Percentiles rank a stretch among this genome's conserved stretches.
Conservation (phyloP, 2,329 filamentous ascomycete genomes). For the Fusarium longipes region DNA sequence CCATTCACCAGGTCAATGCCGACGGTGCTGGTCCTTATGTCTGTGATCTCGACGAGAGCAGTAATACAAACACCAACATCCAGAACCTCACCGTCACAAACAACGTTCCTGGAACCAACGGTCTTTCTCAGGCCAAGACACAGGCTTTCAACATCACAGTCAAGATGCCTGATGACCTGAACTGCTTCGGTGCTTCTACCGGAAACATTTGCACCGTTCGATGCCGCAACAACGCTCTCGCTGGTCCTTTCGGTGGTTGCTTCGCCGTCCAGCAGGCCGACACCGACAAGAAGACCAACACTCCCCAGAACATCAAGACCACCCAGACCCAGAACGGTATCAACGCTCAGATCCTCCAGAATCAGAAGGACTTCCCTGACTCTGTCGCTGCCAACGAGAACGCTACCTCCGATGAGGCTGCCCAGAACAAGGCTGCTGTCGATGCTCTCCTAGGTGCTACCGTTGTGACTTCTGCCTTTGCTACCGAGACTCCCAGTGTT, state of each 20-base stretch:
- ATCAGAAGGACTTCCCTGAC: constrained; percentile 61
- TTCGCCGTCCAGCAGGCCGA: constrained; percentile 68
- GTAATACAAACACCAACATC: constrained; percentile 51
- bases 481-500: constrained; percentile 50
- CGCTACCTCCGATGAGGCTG: constrained; percentile 48
- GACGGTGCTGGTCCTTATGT: constrained; percentile 71
- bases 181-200: constrained; percentile 64
- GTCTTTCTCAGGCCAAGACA: constrained; percentile 66
- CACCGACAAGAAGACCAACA: constrained; percentile 54
- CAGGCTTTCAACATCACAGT: constrained; percentile 68
- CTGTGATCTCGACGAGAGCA: constrained; percentile 64
- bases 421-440: constrained; percentile 53
- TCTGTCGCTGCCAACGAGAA: constrained; percentile 57
- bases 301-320: constrained; percentile 59
- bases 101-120: constrained; percentile 69
- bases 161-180: constrained; percentile 61
- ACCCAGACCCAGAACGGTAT: constrained; percentile 58
- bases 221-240: constrained; percentile 68
- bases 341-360: constrained; percentile 60
- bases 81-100: constrained; percentile 63
- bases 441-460: constrained; percentile 52
- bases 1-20: constrained; percentile 74
- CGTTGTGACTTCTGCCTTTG: constrained; percentile 45
- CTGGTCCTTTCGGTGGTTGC: constrained; percentile 69
- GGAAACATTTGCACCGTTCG: constrained; percentile 69